These are phyloP conservation scores for Cryptococcus sp. DNA, from an alignment of 1,284 basidiomycete genomes.

Conservation along the genomic window DNA sequence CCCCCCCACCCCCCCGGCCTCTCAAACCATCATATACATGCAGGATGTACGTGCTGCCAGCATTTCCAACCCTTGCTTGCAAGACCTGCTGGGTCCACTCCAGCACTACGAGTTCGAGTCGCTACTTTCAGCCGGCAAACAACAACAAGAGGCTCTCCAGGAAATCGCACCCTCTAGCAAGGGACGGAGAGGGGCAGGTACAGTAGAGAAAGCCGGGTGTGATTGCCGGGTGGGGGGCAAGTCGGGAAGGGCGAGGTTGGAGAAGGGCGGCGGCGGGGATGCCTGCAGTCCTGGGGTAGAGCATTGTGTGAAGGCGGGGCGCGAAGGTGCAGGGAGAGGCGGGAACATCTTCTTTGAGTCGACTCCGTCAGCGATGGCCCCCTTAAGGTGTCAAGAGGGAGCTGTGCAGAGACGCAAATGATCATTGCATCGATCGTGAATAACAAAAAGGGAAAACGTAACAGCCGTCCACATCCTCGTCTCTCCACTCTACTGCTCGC, in stretches of 20 bases:
- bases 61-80: too few relatives aligned
- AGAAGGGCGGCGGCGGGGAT: not conserved
- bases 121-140: too few relatives aligned
- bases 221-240: not conserved
- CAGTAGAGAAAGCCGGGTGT: not conserved
- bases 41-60: too few relatives aligned
- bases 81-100: too few relatives aligned
- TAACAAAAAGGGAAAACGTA: not conserved
- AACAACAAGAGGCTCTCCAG: too few relatives aligned
- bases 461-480: not conserved
- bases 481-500: not conserved
- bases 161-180: too few relatives aligned
- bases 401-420: not conserved
- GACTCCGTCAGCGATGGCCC: too few relatives aligned
- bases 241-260: not conserved
- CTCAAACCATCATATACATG: too few relatives aligned
- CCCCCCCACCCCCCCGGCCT: too few relatives aligned
- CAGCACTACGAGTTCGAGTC: too few relatives aligned
- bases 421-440: slow-evolving; percentile 10
- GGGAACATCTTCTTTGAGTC: not conserved
- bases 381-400: too few relatives aligned
- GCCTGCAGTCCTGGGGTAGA: not conserved
- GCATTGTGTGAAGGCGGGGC: not conserved
- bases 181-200: not conserved
- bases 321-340: not conserved